These are phyloP conservation scores for Boletus rubroflammeus DNA, from an alignment of 768 basidiomycete genomes.

Conservation along the genomic window DNA sequence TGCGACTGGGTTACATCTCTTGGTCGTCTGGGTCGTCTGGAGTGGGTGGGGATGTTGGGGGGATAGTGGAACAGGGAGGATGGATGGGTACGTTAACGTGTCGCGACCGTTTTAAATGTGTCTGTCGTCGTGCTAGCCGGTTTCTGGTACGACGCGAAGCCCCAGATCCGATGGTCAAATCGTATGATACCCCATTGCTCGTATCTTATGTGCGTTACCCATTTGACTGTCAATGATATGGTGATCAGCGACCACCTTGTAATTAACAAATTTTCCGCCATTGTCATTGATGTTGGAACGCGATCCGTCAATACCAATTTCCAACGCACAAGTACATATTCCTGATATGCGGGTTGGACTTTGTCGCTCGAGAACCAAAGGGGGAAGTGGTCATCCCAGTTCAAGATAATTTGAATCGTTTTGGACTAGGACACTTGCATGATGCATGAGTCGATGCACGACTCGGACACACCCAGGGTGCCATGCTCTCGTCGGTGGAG, in stretches of 20 bases:
- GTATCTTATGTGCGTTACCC: not conserved
- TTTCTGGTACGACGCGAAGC: not conserved
- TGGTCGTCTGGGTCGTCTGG: slow-evolving; percentile 69
- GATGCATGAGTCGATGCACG: too few species aligned
- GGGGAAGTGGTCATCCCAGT: too few species aligned
- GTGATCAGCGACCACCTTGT: not conserved
- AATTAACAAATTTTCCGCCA: not conserved
- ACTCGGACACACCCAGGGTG: too few species aligned
- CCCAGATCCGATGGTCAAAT: not conserved
- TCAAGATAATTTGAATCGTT: too few species aligned
- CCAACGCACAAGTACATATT: too few species aligned
- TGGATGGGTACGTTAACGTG: slow-evolving; percentile 7
- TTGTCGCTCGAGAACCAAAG: too few species aligned
- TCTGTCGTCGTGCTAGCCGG: too few species aligned
- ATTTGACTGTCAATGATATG: not conserved
- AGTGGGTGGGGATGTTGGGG: slow-evolving; percentile 61
- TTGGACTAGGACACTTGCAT: too few species aligned
- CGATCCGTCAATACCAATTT: too few species aligned
- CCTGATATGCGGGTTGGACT: too few species aligned
- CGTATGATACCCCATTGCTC: not conserved
- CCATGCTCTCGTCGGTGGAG: too few species aligned
- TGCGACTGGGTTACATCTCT: slow-evolving; percentile 72
- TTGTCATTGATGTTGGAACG: not conserved
- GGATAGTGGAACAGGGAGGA: slow-evolving; percentile 33
- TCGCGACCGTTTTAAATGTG: not conserved